Evolutionary conservation across 306 rosid genomes (phyloP), one percentile per base, ranked within the genome.

Genomic region (Quercus mongolica): DNA sequence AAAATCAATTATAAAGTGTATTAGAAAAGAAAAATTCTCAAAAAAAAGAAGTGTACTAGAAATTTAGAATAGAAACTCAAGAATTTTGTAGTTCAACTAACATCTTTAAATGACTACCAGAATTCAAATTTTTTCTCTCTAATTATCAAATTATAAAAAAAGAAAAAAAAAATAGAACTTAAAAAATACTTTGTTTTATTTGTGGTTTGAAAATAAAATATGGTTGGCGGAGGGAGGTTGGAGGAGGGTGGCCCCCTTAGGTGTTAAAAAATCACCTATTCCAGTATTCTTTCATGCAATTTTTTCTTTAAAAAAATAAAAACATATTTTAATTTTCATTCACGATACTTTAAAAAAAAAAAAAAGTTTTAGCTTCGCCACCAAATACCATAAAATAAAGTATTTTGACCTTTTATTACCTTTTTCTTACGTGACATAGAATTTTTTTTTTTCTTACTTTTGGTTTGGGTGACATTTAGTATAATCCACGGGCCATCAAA

Each of bases 401-500:
- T 83, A 74, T 71, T 63, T 85, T 85, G 83, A 85, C 88, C 77
- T 79, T 61, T 61, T 64, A 63, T n/a, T 61, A 1, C 26, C 35
- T 87, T 83, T 83, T 77, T 69, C 49, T 6, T 35, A 46, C 23
- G 56, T 35, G 78, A 63, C 74, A 20, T 10, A 1, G 15, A 3
- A 1, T n/a, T 58, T 28, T 28, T 28, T 26, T 74, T 71, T 61
- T 68, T 8, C 73, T 74, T 12, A n/a, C 83, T 85, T 87, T 87
- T 76, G 69, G 83, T 8, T 41, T 41, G 46, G 46, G 86, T 44
- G 88, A 83, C 88, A 84, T 69, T 70, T 65, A 26, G 61, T 18
- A 78, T 78, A 55, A 87, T 59, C 69, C 61, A 25, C 83, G 69
- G 0, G 82, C 79, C 84, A 82, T 90, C 90, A 84, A 84, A 84